Evolutionary conservation across 805 yeast genomes (phyloP), one percentile per base, ranked within the genome.

Genomic region (Candida ponderosae): DNA sequence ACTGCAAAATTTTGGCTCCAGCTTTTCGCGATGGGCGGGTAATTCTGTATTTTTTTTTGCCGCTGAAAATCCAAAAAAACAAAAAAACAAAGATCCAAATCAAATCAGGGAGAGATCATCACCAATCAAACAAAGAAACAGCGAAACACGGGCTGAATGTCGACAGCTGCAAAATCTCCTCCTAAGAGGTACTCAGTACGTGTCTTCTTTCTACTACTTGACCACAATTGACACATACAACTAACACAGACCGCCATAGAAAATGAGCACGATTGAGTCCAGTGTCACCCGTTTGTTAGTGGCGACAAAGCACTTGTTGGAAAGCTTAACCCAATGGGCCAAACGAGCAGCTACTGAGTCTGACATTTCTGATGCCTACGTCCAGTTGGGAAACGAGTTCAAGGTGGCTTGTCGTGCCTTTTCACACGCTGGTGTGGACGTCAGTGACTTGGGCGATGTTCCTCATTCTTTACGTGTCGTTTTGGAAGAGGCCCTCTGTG

Each of bases 331-430:
- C 0, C 85, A 78, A 42, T 93, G 99, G 99, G 89, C 97, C 1
- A 70, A 76, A 42, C 76, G 75, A 18, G 69, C 73, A n/a, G 88
- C 86, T 6, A 71, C 80, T 18, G 97, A 89, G 33, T 74, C 75
- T 39, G 85, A 76, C 44, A 97, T 93, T 3, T 86, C 96, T 2
- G 86, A 88, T 50, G 83, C 88, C 4, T 93, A 87, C 56, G 98
- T 93, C 14, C 81, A 77, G 45, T 70, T 93, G 21, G 98, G 98
- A 1, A 93, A 89, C 53, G 97, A 90, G 58, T 93, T 88, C 66
- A 79, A 90, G 47, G 76, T 84, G 4, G 85, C 94, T 1, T 78
- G 89, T 18, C 72, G 86, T 41, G 84, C 94, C 3, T 89, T 90
- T 56, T 63, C 78, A 5, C 70, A 70, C 39, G 81, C 86, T 3